Evolutionary conservation across 202 grass and related monocot species (phyloP), one percentile per base, ranked within the genome.

Genomic region (Setaria italica): DNA sequence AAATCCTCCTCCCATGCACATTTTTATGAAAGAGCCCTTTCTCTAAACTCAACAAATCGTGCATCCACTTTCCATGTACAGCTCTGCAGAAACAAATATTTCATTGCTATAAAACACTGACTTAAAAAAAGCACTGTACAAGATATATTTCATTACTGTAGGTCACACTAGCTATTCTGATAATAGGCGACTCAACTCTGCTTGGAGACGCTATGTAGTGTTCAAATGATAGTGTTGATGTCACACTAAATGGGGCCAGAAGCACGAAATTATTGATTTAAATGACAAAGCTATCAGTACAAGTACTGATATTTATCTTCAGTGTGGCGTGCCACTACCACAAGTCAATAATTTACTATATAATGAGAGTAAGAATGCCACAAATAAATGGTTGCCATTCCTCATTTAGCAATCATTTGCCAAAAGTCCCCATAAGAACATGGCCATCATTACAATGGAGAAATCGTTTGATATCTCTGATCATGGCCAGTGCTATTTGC

Each of bases 361-460:
- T 67, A 64, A 81, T 86, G 41, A 89, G 60, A 63, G 30, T 64
- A 62, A 7, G 53, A 70, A 32, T 72, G 76, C 56, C 56, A 76
- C 30, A 43, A 48, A 59, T 50, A 87, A 78, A 87, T 87, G 45
- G 74, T 76, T 89, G 50, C 0, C 32, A 46, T 59, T 72, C 78
- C 71, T 75, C 76, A 86, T 90, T 71, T 39, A 71, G 70, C 76
- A 48, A 78, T 87, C 65, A 55, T 70, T 87, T 81, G 87, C 83
- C 88, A 92, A 78, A 87, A 92, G 73, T 87, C 85, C 80, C 72
- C 72, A 77, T 80, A 71, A 85, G 57, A 88, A 87, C 80, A 90
- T 72, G 72, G 64, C 67, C 84, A 72, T 80, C 64, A 76, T 85
- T 87, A 82, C 87, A 91, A 80, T 85, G 72, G 55, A 80, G 81